Base-by-base conservation (phyloP, 1,284 basidiomycete species). In the Porogramme epimiltina region DNA sequence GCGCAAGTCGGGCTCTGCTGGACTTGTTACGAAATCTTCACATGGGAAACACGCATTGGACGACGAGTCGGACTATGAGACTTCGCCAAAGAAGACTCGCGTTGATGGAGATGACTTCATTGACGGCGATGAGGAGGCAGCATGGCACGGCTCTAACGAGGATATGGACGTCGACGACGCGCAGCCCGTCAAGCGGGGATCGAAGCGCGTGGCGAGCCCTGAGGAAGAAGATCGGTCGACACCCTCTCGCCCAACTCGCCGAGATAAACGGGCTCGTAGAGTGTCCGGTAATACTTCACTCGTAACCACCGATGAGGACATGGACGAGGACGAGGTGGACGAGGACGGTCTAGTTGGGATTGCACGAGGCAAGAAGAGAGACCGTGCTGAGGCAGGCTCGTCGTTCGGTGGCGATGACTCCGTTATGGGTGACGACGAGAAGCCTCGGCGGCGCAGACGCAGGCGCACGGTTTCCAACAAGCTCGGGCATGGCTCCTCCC, bases 291-390 rank as follows among this genome's bases (percentile, higher is more conserved):
- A 77, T 56, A 73, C 74, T 50, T 61, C 49, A 40, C 43, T 58
- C 24, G 59, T 53, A 39, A 49, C 47, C 47, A 48, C 54, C 22
- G 68, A 67, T 19, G 53, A 63, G 11, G 65, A 66, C 5, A 70
- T 71, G 70, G 65, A 59, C 25, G 59, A 66, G 19, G 64, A 64
- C 2, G 53, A 60, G n/a, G n/a, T n/a, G n/a, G 53, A 62, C 15
- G 67, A 69, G 11, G 52, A 58, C 20, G 48, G 59, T 13, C n/a
- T 49, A 2, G 47, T 45, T 2, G 44, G 49, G 19, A 62, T 68
- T 49, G 60, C 65, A n/a, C 78, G 87, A 56, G 89, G 89, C 24
- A 87, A 79, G 73, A 91, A 91, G 70, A 80, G 89, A 50, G 86
- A 86, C 66, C 84, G 85, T 42, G 76, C 79, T 15, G 87, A 89